These are phyloP conservation scores for Abortiporus biennis DNA, from an alignment of 1,284 basidiomycete genomes.

Conservation along the genomic window DNA sequence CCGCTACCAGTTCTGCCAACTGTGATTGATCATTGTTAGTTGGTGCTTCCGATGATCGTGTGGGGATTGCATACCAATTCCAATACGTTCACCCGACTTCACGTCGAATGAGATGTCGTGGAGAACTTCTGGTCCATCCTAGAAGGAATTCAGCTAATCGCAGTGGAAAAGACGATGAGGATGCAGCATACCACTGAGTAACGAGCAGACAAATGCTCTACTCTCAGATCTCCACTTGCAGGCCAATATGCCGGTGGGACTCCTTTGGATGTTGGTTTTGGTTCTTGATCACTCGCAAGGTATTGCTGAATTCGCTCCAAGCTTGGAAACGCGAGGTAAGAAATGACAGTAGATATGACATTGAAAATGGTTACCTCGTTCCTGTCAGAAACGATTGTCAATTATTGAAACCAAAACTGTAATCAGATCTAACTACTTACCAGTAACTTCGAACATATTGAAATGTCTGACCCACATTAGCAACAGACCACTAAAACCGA, in stretches of 20 bases:
- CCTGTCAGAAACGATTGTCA: neutral
- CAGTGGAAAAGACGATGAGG: neutral
- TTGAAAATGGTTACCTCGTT: neutral
- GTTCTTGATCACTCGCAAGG: slow-evolving; percentile 71
- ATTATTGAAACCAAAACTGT: neutral
- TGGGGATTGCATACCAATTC: slow-evolving; percentile 29
- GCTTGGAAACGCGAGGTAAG: slow-evolving; percentile 33
- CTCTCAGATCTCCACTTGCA: slow-evolving; percentile 57
- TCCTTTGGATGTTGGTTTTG: slow-evolving; percentile 38
- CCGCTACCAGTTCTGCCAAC: slow-evolving; percentile 72
- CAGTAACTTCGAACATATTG: slow-evolving; percentile 49
- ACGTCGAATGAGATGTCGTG: slow-evolving; percentile 43
- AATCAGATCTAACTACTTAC: neutral
- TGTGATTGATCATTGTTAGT: neutral
- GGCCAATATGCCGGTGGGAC: slow-evolving; percentile 77
- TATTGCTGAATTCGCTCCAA: slow-evolving; percentile 74
- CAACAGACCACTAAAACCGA: slow-evolving; percentile 45
- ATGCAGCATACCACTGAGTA: slow-evolving; percentile 42
- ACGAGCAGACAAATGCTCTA: slow-evolving; percentile 55
- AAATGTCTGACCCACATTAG: slow-evolving; percentile 46
- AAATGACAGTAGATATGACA: neutral
- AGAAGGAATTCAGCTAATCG: slow-evolving; percentile 11
- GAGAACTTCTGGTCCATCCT: slow-evolving; percentile 39
- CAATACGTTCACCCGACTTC: slow-evolving; percentile 47
- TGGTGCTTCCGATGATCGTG: neutral